Evolutionary conservation across 495 filamentous ascomycete genomes (phyloP).

Genomic region (Amphirosellinia nigrospora): DNA sequence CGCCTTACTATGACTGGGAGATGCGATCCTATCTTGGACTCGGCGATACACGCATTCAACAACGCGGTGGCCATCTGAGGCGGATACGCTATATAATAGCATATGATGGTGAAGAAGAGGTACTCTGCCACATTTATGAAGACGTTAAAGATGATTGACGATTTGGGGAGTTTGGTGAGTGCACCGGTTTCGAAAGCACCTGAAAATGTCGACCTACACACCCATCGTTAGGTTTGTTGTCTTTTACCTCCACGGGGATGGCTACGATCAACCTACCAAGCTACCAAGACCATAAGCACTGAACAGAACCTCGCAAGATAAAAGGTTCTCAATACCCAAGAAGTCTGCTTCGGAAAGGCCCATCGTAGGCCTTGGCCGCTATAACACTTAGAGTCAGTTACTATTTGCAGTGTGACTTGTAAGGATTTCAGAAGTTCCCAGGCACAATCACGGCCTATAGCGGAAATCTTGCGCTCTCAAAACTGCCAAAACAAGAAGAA

Average conservation of each 20-base stretch:
- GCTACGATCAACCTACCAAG: conserved; percentile 60
- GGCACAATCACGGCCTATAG: too few relatives aligned
- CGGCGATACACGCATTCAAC: conserved; percentile 35
- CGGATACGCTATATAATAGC: conserved; percentile 54
- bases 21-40: conserved; percentile 26
- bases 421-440: too few relatives aligned
- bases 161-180: conserved; percentile 52
- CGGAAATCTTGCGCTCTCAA: too few relatives aligned
- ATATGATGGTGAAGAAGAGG: conserved; percentile 55
- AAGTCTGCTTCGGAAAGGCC: conserved; percentile 52
- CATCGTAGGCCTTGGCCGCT: conserved; percentile 55
- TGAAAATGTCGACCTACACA: conserved; percentile 57
- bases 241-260: not conserved
- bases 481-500: too few relatives aligned
- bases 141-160: conserved; percentile 57
- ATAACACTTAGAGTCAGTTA: not conserved
- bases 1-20: conserved; percentile 31
- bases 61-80: conserved; percentile 33
- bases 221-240: conserved; percentile 14
- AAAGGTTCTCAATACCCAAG: conserved; percentile 49
- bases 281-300: conserved; percentile 54
- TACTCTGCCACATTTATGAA: conserved; percentile 62
- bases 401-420: too few relatives aligned
- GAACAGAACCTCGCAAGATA: conserved; percentile 54
- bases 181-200: conserved; percentile 61